A percentile compares a stretch with the other conserved stretches of the same genome.
Conservation (phyloP, 257 asterid genomes). For the Cynanchum wilfordii region DNA sequence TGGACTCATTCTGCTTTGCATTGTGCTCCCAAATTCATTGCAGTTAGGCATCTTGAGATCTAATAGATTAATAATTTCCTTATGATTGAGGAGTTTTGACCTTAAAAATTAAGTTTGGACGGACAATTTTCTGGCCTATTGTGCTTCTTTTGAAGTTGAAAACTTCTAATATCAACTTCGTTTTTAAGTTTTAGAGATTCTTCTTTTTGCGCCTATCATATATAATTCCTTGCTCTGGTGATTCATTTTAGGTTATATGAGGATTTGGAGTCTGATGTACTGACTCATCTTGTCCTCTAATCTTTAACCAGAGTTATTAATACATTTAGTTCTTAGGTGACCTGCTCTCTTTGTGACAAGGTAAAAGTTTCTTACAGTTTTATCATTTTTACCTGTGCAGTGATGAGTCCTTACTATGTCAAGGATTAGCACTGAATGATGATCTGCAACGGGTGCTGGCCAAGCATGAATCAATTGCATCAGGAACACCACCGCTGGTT, state of each 20-base stretch:
- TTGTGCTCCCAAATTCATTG: background rate
- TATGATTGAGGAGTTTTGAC: background rate
- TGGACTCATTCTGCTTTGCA: too few species aligned
- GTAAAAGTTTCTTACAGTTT: background rate
- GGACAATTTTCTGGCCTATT: background rate
- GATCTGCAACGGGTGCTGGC: constrained; percentile 90
- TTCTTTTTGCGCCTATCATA: background rate
- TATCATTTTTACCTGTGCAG: constrained; percentile 30
- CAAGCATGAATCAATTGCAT: constrained; percentile 78
- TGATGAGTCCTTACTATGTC: constrained; percentile 87
- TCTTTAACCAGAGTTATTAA: background rate
- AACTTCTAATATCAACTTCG: background rate
- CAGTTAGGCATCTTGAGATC: background rate
- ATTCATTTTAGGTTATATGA: too few species aligned
- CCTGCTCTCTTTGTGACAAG: background rate
- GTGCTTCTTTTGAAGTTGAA: background rate
- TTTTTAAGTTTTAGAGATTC: background rate
- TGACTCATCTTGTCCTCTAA: background rate
- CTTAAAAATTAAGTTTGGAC: background rate
- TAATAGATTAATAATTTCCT: background rate
- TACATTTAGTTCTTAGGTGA: background rate
- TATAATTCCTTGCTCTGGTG: background rate
- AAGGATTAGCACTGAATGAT: constrained; percentile 88
- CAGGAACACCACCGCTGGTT: constrained; percentile 60
- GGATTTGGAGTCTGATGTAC: background rate